These are phyloP conservation scores for Fusarium sulawesiense DNA, from an alignment of 2,329 filamentous ascomycete genomes.

Conservation along the genomic window DNA sequence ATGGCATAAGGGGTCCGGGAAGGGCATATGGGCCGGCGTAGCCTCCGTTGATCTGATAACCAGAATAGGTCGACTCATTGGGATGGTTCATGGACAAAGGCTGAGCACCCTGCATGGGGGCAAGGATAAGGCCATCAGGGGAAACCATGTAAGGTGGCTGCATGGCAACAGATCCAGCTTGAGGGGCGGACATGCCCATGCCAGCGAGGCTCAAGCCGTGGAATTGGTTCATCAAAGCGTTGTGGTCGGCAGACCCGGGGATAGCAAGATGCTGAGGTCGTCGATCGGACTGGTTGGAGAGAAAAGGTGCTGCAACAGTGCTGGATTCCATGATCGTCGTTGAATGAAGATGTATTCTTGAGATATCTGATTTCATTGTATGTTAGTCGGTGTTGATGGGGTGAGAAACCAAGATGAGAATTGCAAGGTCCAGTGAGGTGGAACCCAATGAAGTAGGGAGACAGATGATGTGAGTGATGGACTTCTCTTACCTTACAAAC, in stretches of 20 bases:
- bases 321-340: slow-evolving; percentile 52
- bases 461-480: not conserved
- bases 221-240: slow-evolving; percentile 51
- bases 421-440: not conserved
- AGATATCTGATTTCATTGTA: slow-evolving; percentile 28
- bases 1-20: slow-evolving; percentile 59
- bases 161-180: slow-evolving; percentile 50
- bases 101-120: slow-evolving; percentile 51
- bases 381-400: not conserved
- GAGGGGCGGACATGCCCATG: slow-evolving; percentile 49
- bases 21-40: slow-evolving; percentile 53
- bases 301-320: slow-evolving; percentile 49
- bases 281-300: slow-evolving; percentile 47
- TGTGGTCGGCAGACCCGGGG: slow-evolving; percentile 49
- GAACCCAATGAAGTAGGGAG: not conserved
- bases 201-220: slow-evolving; percentile 53
- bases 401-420: not conserved
- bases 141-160: slow-evolving; percentile 53
- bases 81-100: slow-evolving; percentile 52
- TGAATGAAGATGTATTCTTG: slow-evolving; percentile 52
- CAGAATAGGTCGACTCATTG: slow-evolving; percentile 50
- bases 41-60: slow-evolving; percentile 49
- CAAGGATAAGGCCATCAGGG: slow-evolving; percentile 54
- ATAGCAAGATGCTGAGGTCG: slow-evolving; percentile 47
- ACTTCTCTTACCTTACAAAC: slow-evolving; percentile 48